These are phyloP conservation scores for Chaetomium sp. DNA, from an alignment of 2,329 filamentous ascomycete genomes.

Conservation along the genomic window DNA sequence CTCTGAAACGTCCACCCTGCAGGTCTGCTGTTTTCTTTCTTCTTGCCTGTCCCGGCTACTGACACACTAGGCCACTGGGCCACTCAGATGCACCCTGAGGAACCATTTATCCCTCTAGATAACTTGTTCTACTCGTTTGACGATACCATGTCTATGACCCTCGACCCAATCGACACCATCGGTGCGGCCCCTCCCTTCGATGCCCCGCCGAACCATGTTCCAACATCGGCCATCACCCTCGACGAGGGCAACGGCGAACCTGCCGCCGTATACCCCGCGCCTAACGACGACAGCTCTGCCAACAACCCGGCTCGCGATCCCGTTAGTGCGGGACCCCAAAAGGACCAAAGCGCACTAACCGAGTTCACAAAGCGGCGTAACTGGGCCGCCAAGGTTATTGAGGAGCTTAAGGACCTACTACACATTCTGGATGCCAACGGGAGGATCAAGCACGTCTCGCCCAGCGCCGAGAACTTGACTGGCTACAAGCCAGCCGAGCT, in stretches of 20 bases:
- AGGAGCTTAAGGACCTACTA: conserved; percentile 82
- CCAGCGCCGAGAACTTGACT: conserved; percentile 66
- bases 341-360: conserved; percentile 39
- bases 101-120: conserved; percentile 40
- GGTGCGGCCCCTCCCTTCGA: conserved; percentile 22
- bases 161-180: conserved; percentile 31
- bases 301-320: conserved; percentile 15
- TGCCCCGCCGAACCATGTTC: conserved; percentile 22
- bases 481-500: conserved; percentile 69
- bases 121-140: conserved; percentile 31
- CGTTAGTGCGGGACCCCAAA: conserved; percentile 2
- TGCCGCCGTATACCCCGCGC: conserved; percentile 8
- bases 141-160: conserved; percentile 36
- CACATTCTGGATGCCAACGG: conserved; percentile 83
- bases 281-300: conserved; percentile 13
- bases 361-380: conserved; percentile 58
- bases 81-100: conserved; percentile 25
- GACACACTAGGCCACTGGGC: conserved; percentile 14
- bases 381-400: conserved; percentile 84
- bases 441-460: conserved; percentile 78
- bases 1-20: conserved; percentile 11
- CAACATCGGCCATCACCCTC: conserved; percentile 5
- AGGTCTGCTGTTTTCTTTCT: conserved; percentile 18
- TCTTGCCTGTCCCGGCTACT: conserved; percentile 11
- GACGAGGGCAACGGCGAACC: conserved; percentile 10